Evolutionary conservation across 1,284 basidiomycete species (phyloP).

Genomic region (Psilocybe mexicana): DNA sequence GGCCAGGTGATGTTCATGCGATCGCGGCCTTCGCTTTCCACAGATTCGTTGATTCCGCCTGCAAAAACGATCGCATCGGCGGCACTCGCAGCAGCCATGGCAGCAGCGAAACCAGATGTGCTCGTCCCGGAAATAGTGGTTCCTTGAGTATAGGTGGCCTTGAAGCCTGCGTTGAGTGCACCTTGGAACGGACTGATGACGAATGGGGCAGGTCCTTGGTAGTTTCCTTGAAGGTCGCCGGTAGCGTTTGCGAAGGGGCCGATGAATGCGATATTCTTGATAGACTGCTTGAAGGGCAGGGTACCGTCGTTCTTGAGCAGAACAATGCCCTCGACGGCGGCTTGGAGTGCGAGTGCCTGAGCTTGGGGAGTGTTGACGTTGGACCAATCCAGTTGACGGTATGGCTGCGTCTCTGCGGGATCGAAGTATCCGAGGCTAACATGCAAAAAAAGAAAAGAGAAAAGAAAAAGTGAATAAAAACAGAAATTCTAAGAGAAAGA

Average conservation of each 20-base stretch:
- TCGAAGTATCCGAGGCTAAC: constrained; percentile 58
- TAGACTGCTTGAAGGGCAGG: constrained; percentile 42
- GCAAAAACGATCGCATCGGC: constrained; percentile 61
- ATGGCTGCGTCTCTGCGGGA: constrained; percentile 47
- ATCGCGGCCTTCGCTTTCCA: constrained; percentile 55
- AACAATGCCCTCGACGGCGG: constrained; percentile 53
- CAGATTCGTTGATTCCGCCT: constrained; percentile 54
- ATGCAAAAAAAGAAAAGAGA: not conserved
- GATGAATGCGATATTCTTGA: constrained; percentile 51
- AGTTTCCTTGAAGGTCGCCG: constrained; percentile 57
- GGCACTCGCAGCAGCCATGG: constrained; percentile 62
- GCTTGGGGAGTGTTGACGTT: constrained; percentile 49
- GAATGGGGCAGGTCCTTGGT: constrained; percentile 52
- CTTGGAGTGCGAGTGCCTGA: constrained; percentile 50
- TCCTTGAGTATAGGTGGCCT: constrained; percentile 43
- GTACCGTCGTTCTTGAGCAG: constrained; percentile 59
- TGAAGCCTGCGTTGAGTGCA: constrained; percentile 46
- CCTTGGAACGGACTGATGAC: constrained; percentile 54
- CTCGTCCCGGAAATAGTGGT: constrained; percentile 40
- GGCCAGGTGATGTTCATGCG: constrained; percentile 55
- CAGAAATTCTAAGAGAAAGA: not conserved
- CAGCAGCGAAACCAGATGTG: constrained; percentile 54
- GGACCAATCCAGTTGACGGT: constrained; percentile 46
- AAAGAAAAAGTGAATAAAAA: not conserved
- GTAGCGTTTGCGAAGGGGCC: constrained; percentile 61